These are phyloP conservation scores for Scleromitrula shiraiana DNA, from an alignment of 2,329 filamentous ascomycete species.

Conservation along the genomic window DNA sequence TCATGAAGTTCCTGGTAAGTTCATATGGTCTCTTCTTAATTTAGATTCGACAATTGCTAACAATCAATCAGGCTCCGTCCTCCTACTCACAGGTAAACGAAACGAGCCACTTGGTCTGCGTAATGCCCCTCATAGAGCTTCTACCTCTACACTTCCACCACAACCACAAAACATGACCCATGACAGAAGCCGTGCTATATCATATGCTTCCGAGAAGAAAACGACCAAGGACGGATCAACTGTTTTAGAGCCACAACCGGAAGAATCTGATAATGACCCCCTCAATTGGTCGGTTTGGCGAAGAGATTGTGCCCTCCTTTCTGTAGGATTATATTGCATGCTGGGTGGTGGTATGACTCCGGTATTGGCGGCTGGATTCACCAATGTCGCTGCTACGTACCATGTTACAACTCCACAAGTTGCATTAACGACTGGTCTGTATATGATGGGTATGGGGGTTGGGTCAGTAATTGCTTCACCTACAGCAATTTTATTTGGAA, in stretches of 20 bases:
- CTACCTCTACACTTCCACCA: constrained; percentile 42
- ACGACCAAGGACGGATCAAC: constrained; percentile 73
- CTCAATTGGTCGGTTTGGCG: constrained; percentile 85
- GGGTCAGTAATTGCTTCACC: constrained; percentile 80
- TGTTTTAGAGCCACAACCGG: constrained; percentile 84
- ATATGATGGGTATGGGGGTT: constrained; percentile 87
- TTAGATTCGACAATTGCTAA: background rate
- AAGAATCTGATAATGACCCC: constrained; percentile 84
- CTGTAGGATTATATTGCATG: constrained; percentile 87
- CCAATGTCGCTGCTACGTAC: constrained; percentile 62
- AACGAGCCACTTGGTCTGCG: constrained; percentile 35
- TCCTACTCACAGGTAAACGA: constrained; percentile 46
- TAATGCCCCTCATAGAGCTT: constrained; percentile 42
- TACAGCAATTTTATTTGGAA: constrained; percentile 84
- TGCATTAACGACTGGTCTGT: constrained; percentile 81
- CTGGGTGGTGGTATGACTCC: constrained; percentile 89
- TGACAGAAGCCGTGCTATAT: constrained; percentile 10
- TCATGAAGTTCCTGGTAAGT: constrained; percentile 76
- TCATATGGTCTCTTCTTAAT: background rate
- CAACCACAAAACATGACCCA: constrained; percentile 8
- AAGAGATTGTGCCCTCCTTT: constrained; percentile 70
- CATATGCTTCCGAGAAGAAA: constrained; percentile 49
- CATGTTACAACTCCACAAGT: constrained; percentile 62
- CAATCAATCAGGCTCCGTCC: constrained; percentile 42
- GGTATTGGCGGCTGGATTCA: constrained; percentile 82